Evolutionary conservation across 1,139 yeast genomes (phyloP), one percentile per base, ranked within the genome.

Genomic region (Hemisphaericaspora xylofermentans): DNA sequence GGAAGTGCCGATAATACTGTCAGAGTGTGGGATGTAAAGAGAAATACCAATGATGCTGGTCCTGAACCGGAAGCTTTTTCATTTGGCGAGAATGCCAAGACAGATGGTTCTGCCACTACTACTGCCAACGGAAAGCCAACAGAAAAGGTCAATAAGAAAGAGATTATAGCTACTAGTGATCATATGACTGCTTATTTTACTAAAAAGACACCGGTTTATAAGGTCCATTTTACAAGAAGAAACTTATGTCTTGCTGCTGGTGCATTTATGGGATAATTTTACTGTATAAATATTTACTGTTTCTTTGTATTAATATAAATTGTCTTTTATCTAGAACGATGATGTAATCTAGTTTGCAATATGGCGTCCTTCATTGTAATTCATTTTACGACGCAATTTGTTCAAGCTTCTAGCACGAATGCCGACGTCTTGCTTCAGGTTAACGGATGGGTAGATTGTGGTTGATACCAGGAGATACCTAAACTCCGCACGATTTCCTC

Each of bases 131-230:
- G 35, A 6, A 36, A 36, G 49, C 54, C 21, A 35, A 43, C 35
- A 39, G 27, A 38, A 33, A 43, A 45, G 39, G 69, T 54, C 18
- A 47, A 32, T 18, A 74, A 79, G 54, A 79, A 83, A 56, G 95
- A 88, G 48, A 77, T 87, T 24, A 75, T 82, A 18, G 93, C 96
- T 9, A 82, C 95, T 1, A 74, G 80, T 37, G 99, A 93, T 62
- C 95, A 93, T 55, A 79, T 93, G 82, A 89, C 96, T 3, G 95
- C 94, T 13, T 93, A 85, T 60, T 88, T 87, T 63, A 91, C 99
- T 1, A 93, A 89, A 64, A 84, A 84, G 64, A 88, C 98, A 0
- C 96, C 98, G 2, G 94, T 93, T 18, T 93, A 85, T 66, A 88
- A 87, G 55, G 96, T 94, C 25, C 89, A 85, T 55, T 93, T 91